Evolutionary conservation across 176 grass and related monocot genomes (phyloP), one percentile per base, ranked within the genome.

Genomic region (Eleusine coracana): DNA sequence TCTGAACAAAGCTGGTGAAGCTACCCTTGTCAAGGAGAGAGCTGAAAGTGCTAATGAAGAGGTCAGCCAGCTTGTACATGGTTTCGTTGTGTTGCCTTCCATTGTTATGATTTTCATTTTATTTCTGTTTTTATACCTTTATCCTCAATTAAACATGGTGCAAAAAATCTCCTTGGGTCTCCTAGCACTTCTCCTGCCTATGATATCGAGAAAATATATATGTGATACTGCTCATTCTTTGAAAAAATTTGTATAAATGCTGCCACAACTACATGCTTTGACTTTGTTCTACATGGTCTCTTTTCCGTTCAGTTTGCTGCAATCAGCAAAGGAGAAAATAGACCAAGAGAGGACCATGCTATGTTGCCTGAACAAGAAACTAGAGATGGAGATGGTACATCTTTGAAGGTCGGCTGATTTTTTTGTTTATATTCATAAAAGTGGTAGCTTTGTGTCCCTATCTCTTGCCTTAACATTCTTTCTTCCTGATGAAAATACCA

Each of bases 251-350:
- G 10, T 80, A 50, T 54, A 25, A 74, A 80, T 55, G 66, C 73
- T 68, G 34, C 77, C 28, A 76, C 66, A 1, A 87, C 56, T 82
- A 65, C 42, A 27, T 60, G 3, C 15, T 70, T 84, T 44, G 45
- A 77, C 27, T 75, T 83, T 90, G 10, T 16, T 8, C 79, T 84
- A 34, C 38, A 17, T 82, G 54, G 79, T 34, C 25, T 84, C 70
- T 74, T 86, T 85, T 45, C 25, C n/a, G 64, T 79, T 84, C 84
- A 98, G 95, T 72, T 93, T 91, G 75, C 82, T 88, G 90, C 82
- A 72, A 68, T 93, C 23, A 91, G 81, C 80, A 72, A 94, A 89
- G 95, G 94, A 93, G 86, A 76, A 74, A 88, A 94, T 75, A 94
- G 79, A 84, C 79, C 84, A 70, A 87, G 66, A 76, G 86, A 76